phyloP scores from a whole-genome alignment of 2,329 filamentous ascomycete genomes.

The Colletotrichum trifolii region DNA sequence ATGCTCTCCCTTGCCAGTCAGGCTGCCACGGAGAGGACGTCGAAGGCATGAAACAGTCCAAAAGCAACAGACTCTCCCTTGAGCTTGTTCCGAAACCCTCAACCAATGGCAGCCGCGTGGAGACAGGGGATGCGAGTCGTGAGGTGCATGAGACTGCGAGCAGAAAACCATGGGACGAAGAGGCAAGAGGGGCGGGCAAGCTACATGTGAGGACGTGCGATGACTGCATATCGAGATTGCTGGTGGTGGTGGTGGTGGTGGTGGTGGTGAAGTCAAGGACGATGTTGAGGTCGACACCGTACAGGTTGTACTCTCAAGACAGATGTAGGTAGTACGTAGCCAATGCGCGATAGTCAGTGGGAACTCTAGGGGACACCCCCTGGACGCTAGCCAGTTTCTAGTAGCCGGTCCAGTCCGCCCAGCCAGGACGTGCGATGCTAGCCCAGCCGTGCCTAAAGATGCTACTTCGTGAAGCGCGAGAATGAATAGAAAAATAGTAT shows the following conservation, averaged over 20 bases:
- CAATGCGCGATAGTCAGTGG: too few species aligned
- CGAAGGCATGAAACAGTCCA: slow-evolving; percentile 32
- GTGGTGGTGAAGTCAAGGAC: too few species aligned
- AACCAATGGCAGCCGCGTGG: slow-evolving; percentile 18
- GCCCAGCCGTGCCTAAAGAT: too few species aligned
- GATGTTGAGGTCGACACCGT: too few species aligned
- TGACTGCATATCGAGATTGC: too few species aligned
- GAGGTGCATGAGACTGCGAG: slow-evolving; percentile 10
- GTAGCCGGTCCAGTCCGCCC: slow-evolving; percentile 12
- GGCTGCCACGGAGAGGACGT: slow-evolving; percentile 14
- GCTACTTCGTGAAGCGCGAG: too few species aligned
- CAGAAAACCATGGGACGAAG: slow-evolving; percentile 27
- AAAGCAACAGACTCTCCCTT: slow-evolving; percentile 22
- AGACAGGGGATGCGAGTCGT: slow-evolving; percentile 16
- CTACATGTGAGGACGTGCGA: not conserved
- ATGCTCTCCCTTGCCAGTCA: slow-evolving; percentile 3
- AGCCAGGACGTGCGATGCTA: too few species aligned
- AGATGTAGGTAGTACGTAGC: too few species aligned
- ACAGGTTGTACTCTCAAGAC: too few species aligned
- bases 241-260: too few species aligned
- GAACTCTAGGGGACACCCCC: slow-evolving; percentile 27
- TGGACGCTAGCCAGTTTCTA: slow-evolving; percentile 24
- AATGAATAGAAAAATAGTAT: too few species aligned
- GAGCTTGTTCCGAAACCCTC: slow-evolving; percentile 20
- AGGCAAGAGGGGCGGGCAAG: slow-evolving; percentile 5